These are phyloP conservation scores for Poronia punctata DNA, from an alignment of 495 filamentous ascomycete species.

Conservation along the genomic window DNA sequence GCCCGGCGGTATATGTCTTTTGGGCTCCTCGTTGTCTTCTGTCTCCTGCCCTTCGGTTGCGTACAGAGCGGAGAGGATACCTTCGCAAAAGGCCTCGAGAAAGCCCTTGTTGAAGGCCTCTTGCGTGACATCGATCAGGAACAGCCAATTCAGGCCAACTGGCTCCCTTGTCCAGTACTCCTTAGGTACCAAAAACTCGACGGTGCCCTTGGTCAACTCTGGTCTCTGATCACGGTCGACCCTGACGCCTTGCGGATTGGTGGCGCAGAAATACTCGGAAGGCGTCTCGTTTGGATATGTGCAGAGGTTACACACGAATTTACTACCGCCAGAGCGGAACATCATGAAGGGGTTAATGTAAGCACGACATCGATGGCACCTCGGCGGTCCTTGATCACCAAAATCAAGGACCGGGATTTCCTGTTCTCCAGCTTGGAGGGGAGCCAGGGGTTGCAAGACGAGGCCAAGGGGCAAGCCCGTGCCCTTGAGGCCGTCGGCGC, in stretches of 20 bases:
- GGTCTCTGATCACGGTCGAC: conserved; percentile 86
- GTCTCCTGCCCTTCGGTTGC: conserved; percentile 49
- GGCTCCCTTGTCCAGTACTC: conserved; percentile 98
- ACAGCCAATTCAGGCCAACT: conserved; percentile 78
- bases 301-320: conserved; percentile 98
- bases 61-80: conserved; percentile 79
- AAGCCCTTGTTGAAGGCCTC: conserved; percentile 85
- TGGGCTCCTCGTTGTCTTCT: conserved; percentile 51
- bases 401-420: conserved; percentile 92
- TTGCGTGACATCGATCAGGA: conserved; percentile 86
- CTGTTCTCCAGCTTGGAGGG: conserved; percentile 74
- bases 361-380: conserved; percentile 86
- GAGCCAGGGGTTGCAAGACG: conserved; percentile 81
- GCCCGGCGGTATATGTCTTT: conserved; percentile 60
- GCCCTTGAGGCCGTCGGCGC: conserved; percentile 66
- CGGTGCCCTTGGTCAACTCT: conserved; percentile 83
- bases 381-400: conserved; percentile 82
- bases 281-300: conserved; percentile 93
- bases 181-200: conserved; percentile 93
- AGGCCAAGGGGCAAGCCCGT: conserved; percentile 84
- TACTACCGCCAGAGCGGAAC: conserved; percentile 88
- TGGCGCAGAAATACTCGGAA: conserved; percentile 85
- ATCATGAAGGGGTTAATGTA: conserved; percentile 99
- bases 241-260: conserved; percentile 78
- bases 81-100: conserved; percentile 84